Evolutionary conservation across 2,329 filamentous ascomycete species (phyloP).

Genomic region (Aureobasidium mangrovei): DNA sequence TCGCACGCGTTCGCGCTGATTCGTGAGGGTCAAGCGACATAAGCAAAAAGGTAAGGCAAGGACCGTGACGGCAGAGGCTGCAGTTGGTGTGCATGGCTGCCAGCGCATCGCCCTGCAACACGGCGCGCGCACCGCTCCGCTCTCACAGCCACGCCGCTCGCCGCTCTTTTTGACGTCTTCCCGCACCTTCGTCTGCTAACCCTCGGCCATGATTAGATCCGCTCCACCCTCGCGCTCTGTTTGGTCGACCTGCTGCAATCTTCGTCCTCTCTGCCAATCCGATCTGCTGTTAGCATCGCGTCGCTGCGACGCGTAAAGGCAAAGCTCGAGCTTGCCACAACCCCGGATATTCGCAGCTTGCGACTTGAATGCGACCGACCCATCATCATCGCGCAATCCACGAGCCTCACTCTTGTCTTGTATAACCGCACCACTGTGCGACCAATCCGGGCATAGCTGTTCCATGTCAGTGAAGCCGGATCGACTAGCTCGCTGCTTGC

Average conservation of each 20-base stretch:
- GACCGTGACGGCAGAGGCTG: background rate
- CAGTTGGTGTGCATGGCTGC: constrained; percentile 9
- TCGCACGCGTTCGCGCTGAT: background rate
- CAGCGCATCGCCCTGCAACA: constrained; percentile 9
- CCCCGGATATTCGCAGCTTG: constrained; percentile 4
- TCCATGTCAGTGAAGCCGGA: background rate
- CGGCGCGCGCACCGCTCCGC: background rate
- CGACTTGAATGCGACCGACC: constrained; percentile 2
- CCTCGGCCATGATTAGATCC: constrained; percentile 11
- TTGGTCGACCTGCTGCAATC: background rate
- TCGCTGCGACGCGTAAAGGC: constrained; percentile 5
- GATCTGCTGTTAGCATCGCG: background rate
- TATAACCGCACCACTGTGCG: background rate
- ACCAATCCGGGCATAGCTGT: background rate
- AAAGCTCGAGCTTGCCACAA: background rate
- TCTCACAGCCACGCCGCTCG: constrained; percentile 7
- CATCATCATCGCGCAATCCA: background rate
- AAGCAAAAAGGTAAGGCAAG: constrained; percentile 11
- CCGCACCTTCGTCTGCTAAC: background rate
- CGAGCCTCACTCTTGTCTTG: background rate
- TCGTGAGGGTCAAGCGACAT: background rate
- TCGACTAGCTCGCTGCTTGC: background rate
- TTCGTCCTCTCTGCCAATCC: constrained; percentile 11
- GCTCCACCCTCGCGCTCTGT: constrained; percentile 11
- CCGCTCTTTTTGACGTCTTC: background rate